Evolutionary conservation across 139 green algal species (phyloP).

Genomic region (Protoeuglena noctilucae): DNA sequence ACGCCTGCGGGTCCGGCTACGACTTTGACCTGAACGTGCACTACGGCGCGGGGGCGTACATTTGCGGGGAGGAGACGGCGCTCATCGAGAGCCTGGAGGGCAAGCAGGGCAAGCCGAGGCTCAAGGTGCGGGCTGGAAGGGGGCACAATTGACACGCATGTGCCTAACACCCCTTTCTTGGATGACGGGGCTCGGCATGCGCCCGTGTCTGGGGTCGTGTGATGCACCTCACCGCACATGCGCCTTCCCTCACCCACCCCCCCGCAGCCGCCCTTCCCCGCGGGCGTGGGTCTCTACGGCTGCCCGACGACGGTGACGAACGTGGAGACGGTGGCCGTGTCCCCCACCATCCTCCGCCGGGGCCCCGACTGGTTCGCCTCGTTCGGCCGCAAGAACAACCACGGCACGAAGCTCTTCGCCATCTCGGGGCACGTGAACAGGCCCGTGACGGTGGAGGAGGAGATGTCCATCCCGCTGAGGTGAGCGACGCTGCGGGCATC

Average conservation of each 20-base stretch:
- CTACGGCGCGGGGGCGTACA: conserved; percentile 93
- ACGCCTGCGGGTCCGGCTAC: conserved; percentile 78
- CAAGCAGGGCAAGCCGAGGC: conserved; percentile 37
- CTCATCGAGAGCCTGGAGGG: conserved; percentile 93
- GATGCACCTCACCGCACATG: no score
- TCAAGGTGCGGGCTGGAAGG: no score
- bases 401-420: conserved; percentile 96
- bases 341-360: conserved; percentile 86
- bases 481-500: no score
- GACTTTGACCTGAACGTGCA: conserved; percentile 92
- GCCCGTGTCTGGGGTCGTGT: no score
- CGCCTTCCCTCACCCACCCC: no score
- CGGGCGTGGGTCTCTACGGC: conserved; percentile 88
- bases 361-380: conserved; percentile 86
- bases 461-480: conserved; percentile 92
- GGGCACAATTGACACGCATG: no score
- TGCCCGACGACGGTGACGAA: conserved; percentile 96
- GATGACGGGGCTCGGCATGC: no score
- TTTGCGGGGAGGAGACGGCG: conserved; percentile 96
- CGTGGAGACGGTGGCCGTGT: conserved; percentile 91
- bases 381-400: conserved; percentile 94
- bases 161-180: no score
- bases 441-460: conserved; percentile 95
- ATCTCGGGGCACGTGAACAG: conserved; percentile 97
- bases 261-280: conserved; percentile 94